Conservation (phyloP, 2,329 filamentous ascomycete genomes). For the Apiospora arundinis region DNA sequence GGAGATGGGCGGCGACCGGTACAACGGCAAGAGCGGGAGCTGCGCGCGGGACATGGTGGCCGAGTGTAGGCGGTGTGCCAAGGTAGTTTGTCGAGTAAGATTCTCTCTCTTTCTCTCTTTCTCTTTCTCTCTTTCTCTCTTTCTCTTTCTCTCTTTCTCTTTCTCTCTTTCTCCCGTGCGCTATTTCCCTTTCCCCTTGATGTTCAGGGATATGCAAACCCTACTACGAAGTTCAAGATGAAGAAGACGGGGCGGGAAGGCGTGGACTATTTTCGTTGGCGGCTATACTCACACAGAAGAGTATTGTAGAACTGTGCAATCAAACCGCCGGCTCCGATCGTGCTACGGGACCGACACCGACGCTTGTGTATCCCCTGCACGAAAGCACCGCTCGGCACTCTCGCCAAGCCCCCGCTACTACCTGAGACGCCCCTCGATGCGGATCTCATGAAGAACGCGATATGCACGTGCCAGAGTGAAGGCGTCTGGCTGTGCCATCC, state of each 20-base stretch:
- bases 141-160: not conserved
- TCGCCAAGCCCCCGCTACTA: constrained; percentile 53
- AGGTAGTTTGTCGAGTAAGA: constrained; percentile 81
- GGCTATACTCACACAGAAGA: not conserved
- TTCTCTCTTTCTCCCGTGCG: not conserved
- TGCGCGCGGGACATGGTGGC: constrained; percentile 90
- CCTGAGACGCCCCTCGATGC: constrained; percentile 56
- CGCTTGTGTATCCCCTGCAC: constrained; percentile 80
- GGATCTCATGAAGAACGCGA: constrained; percentile 60
- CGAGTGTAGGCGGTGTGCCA: constrained; percentile 79
- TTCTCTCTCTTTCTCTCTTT: not conserved
- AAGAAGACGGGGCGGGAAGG: not conserved
- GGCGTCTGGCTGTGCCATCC: constrained; percentile 85
- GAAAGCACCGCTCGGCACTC: constrained; percentile 69
- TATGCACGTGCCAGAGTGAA: constrained; percentile 59
- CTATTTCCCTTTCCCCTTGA: not conserved
- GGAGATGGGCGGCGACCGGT: constrained; percentile 53
- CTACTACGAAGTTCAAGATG: not conserved
- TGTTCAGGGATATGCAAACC: too few relatives aligned
- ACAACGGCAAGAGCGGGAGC: constrained; percentile 71
- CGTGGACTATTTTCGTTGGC: not conserved
- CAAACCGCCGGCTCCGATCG: constrained; percentile 74
- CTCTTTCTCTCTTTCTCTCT: not conserved
- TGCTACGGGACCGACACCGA: constrained; percentile 77
- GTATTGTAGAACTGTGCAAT: constrained; percentile 80